Conservation (phyloP, 73 alveolate species). For the Paramecium sonneborni region DNA sequence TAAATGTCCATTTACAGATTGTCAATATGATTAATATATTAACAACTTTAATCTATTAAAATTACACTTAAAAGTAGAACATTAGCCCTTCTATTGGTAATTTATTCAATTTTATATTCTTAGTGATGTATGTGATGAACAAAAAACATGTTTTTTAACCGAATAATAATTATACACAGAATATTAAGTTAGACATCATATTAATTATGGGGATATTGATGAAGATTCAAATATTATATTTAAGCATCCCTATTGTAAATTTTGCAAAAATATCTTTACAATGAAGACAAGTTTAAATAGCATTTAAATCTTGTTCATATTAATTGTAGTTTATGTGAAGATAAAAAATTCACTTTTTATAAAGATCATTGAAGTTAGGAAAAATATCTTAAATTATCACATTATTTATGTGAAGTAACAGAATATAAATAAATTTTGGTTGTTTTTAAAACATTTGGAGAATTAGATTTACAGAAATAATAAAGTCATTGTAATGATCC, state of each 20-base stretch:
- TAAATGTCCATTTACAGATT: conserved; percentile 13
- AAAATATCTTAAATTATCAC: conserved; percentile 43
- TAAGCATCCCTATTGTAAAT: conserved; percentile 52
- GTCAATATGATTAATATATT: background rate
- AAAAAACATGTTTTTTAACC: conserved; percentile 17
- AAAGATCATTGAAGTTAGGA: conserved; percentile 54
- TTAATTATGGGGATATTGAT: conserved; percentile 11
- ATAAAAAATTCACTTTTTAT: conserved; percentile 21
- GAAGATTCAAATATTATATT: conserved; percentile 43
- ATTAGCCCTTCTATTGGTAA: background rate
- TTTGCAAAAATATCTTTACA: conserved; percentile 41
- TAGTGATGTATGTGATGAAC: background rate
- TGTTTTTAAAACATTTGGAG: conserved; percentile 49
- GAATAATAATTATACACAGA: conserved; percentile 26
- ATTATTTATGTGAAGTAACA: conserved; percentile 52
- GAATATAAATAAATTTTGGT: conserved; percentile 35
- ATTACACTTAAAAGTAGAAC: conserved; percentile 47
- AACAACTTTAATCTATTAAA: conserved; percentile 8
- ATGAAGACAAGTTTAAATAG: conserved; percentile 42
- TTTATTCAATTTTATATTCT: background rate
- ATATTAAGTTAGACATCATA: background rate
- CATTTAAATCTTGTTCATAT: conserved; percentile 47
- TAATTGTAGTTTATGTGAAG: conserved; percentile 35
- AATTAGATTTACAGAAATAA: conserved; percentile 50
- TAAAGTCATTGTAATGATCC: conserved; percentile 18